A percentile compares a stretch with the other conserved stretches of the same genome.
Evolutionary conservation across 1,284 basidiomycete species (phyloP).

Genomic region (Heterobasidion annosum): DNA sequence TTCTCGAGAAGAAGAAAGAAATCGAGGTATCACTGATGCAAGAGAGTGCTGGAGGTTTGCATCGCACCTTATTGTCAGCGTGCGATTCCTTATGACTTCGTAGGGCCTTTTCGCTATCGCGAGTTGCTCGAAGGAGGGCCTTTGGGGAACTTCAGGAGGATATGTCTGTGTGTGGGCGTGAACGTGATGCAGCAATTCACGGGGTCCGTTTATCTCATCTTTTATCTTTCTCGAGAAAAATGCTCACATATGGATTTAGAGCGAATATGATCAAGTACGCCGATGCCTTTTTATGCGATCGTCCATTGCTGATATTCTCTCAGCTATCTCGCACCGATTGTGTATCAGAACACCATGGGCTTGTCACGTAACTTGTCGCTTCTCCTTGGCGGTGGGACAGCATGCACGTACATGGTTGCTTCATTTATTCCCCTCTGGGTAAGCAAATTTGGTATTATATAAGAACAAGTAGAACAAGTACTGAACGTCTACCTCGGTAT

Average conservation of each 20-base stretch:
- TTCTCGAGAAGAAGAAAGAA: constrained; percentile 24
- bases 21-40: constrained; percentile 28
- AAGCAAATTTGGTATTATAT: neutral
- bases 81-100: neutral
- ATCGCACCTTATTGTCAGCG: neutral
- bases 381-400: constrained; percentile 29
- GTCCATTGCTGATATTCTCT: neutral
- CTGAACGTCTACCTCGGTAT: neutral
- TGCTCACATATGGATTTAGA: constrained; percentile 1
- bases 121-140: constrained; percentile 30
- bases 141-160: constrained; percentile 31
- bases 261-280: constrained; percentile 22
- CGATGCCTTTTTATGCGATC: neutral
- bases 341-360: constrained; percentile 35
- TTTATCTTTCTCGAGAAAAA: neutral
- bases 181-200: constrained; percentile 37
- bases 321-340: constrained; percentile 31
- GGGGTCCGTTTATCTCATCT: constrained; percentile 8
- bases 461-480: neutral
- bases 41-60: constrained; percentile 29
- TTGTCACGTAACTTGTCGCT: constrained; percentile 30
- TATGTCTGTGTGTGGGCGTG: constrained; percentile 28
- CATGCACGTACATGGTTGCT: constrained; percentile 33
- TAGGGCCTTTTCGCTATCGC: constrained; percentile 27
- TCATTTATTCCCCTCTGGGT: constrained; percentile 36